Evolutionary conservation across 2,329 filamentous ascomycete species (phyloP).

Genomic region (Fusarium chlamydosporum): DNA sequence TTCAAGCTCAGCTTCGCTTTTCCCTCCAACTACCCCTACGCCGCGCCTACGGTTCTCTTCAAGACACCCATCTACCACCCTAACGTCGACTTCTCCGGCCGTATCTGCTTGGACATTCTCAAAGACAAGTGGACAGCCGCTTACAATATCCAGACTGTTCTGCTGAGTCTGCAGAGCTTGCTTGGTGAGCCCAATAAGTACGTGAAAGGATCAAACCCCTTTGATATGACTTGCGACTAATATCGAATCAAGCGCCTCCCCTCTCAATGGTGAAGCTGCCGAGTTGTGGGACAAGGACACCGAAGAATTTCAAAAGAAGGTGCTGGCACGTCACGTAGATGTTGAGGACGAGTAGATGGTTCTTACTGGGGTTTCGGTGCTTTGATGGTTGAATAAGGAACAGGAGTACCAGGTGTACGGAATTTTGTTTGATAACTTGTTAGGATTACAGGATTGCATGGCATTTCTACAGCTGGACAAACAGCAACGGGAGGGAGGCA

Average conservation of each 20-base stretch:
- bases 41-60: slow-evolving; percentile 91
- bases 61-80: slow-evolving; percentile 99
- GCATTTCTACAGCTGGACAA: slow-evolving; percentile 44
- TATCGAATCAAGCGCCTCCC: slow-evolving; percentile 77
- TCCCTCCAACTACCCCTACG: slow-evolving; percentile 92
- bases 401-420: slow-evolving; percentile 59
- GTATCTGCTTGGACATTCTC: slow-evolving; percentile 97
- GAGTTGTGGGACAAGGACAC: slow-evolving; percentile 94
- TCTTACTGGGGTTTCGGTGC: slow-evolving; percentile 26
- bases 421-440: slow-evolving; percentile 52
- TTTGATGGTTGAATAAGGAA: slow-evolving; percentile 54
- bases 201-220: slow-evolving; percentile 54
- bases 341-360: slow-evolving; percentile 71
- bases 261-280: slow-evolving; percentile 95
- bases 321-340: slow-evolving; percentile 72
- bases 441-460: slow-evolving; percentile 55
- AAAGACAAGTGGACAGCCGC: slow-evolving; percentile 99
- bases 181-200: slow-evolving; percentile 99
- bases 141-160: slow-evolving; percentile 94
- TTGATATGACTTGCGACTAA: slow-evolving; percentile 27
- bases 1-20: slow-evolving; percentile 96
- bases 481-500: slow-evolving; percentile 36
- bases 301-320: slow-evolving; percentile 87
- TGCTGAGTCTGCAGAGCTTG: slow-evolving; percentile 93
- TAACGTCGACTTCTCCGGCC: slow-evolving; percentile 96